phyloP scores from a whole-genome alignment of 2,329 filamentous ascomycete genomes.

The Colletotrichum ledebouriae region DNA sequence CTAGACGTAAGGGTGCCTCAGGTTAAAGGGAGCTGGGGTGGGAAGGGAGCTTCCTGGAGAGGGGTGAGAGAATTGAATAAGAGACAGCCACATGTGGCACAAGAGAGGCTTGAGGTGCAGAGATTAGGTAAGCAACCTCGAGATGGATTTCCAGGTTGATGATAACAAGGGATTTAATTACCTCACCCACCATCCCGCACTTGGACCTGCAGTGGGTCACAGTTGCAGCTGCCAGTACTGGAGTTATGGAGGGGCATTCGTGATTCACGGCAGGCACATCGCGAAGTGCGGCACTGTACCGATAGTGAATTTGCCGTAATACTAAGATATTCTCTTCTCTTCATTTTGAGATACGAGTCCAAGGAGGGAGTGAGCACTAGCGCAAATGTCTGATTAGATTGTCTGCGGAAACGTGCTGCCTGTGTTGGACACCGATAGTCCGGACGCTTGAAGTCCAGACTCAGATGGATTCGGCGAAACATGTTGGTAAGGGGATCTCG shows the following conservation, averaged over 20 bases:
- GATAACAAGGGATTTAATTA: conserved; percentile 16
- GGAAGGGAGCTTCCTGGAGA: conserved; percentile 6
- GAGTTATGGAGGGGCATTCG: conserved; percentile 22
- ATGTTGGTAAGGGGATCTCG: conserved; percentile 31
- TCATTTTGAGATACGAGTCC: too few species aligned
- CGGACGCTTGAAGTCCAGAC: conserved; percentile 24
- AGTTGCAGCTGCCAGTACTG: conserved; percentile 38
- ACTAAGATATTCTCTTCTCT: too few species aligned
- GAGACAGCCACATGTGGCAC: conserved; percentile 27
- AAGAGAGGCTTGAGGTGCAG: background rate
- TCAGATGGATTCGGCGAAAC: conserved; percentile 30
- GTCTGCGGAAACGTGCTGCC: background rate
- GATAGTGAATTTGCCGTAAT: background rate
- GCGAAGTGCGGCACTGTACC: background rate
- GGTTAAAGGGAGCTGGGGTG: conserved; percentile 20
- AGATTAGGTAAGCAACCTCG: background rate
- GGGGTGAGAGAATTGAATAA: background rate
- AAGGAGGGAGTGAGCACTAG: background rate
- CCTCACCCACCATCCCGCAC: conserved; percentile 40
- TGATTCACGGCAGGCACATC: conserved; percentile 9
- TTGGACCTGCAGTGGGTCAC: conserved; percentile 39
- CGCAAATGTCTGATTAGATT: background rate
- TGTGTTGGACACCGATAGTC: conserved; percentile 5
- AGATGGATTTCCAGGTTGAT: background rate
- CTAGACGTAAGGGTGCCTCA: conserved; percentile 38